Base-by-base conservation (phyloP, 345 rosid species). In the Erodium maritimum region DNA sequence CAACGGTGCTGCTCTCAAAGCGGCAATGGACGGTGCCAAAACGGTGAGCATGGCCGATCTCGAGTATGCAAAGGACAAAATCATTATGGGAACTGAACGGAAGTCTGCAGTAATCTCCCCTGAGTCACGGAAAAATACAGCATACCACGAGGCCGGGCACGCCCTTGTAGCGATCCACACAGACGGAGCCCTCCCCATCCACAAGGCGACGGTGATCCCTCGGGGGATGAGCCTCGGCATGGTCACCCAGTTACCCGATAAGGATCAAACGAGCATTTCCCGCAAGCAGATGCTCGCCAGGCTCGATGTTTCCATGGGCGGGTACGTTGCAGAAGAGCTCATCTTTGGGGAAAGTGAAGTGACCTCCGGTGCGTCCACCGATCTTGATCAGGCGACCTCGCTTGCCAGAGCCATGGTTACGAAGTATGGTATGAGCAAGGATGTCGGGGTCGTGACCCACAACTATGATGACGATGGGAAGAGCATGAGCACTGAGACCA, bases 71-170 rank as follows among this genome's bases (percentile, higher is more conserved):
- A 93, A 90, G 73, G 99, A 93, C 78, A 82, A 75, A 77, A 93
- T 90, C 75, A 75, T 85, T 84, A 87, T 93, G 99, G 99, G 97
- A 63, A 93, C 96, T 56, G 99, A 93, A 67, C 73, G 99, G 55
- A 93, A 93, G 67, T 93, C 97, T 1, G 95, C 95, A 23, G 96
- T 90, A 60, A 87, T 87, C 24, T 90, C 99, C 3, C 82, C 82
- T 0, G 91, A 85, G 71, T 79, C 91, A 19, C 65, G 91, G 19
- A 84, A 59, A 66, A 62, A 76, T 25, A 93, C 96, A 9, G 97
- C 99, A 56, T 93, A 82, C 73, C 99, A 93, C 55, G 99, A 93
- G 81, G 91, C 88, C 54, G 99, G 97, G 13, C 99, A 93, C 76
- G 99, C 99, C 50, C 88, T 93, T 58, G 97, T 93, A 33, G 97